Evolutionary conservation across 306 rosid genomes (phyloP).

Genomic region (Senna tora): DNA sequence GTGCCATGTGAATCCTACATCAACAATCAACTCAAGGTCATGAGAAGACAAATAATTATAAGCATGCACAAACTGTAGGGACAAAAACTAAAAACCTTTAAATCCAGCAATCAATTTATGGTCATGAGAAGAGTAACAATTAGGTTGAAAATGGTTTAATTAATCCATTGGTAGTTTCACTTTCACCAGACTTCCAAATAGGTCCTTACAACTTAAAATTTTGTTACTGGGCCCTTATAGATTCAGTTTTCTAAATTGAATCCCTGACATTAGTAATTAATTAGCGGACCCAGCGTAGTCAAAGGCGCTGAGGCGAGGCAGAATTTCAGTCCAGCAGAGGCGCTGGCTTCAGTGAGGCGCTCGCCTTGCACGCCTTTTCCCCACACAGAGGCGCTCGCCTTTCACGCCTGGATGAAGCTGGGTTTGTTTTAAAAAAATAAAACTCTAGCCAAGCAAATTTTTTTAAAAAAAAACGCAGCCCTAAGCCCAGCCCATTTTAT

Average conservation of each 20-base stretch:
- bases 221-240: too few species aligned
- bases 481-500: too few species aligned
- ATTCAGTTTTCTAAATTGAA: not conserved
- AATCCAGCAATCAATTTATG: slow-evolving; percentile 37
- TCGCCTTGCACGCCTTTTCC: too few species aligned
- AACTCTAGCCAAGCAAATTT: too few species aligned
- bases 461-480: too few species aligned
- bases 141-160: not conserved
- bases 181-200: not conserved
- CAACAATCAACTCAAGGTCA: slow-evolving; percentile 49
- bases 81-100: not conserved
- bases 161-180: not conserved
- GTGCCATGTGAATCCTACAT: slow-evolving; percentile 98
- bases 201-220: not conserved
- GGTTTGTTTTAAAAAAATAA: too few species aligned
- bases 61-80: not conserved
- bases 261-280: not conserved
- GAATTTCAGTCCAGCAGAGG: too few species aligned
- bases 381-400: too few species aligned
- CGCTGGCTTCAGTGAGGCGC: too few species aligned
- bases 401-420: too few species aligned
- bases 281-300: too few species aligned
- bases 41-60: slow-evolving; percentile 36
- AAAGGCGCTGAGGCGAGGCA: too few species aligned
- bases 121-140: slow-evolving; percentile 28